Conservation (phyloP, 2,329 filamentous ascomycete genomes). For the Pseudofabraea citricarpa region DNA sequence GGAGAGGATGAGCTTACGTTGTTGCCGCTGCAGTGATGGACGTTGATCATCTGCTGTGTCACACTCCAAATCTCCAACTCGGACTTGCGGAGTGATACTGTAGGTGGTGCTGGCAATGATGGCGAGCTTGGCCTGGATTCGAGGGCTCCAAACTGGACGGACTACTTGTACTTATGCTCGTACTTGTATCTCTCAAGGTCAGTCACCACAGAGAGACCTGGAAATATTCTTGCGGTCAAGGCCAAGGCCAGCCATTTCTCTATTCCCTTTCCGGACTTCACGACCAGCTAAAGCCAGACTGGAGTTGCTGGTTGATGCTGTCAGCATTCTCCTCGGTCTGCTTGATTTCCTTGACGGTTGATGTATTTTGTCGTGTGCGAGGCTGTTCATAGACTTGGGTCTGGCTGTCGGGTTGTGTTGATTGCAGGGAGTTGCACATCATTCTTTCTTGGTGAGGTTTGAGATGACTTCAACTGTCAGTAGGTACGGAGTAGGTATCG, state of each 20-base stretch:
- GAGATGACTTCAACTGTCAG: too few relatives aligned
- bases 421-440: conserved; percentile 4
- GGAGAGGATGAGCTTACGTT: conserved; percentile 70
- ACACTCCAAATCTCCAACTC: conserved; percentile 74
- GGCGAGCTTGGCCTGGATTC: conserved; percentile 91
- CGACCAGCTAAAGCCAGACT: conserved; percentile 57
- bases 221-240: too few relatives aligned
- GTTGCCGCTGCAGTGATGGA: conserved; percentile 98
- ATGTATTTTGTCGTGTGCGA: conserved; percentile 26
- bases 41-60: conserved; percentile 87
- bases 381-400: conserved; percentile 1
- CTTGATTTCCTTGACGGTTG: conserved; percentile 63
- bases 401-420: conserved; percentile 12
- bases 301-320: too few relatives aligned
- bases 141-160: too few relatives aligned
- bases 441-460: too few relatives aligned
- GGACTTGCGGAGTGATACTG: conserved; percentile 52
- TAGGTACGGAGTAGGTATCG: too few relatives aligned
- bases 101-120: conserved; percentile 88
- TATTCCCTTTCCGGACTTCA: conserved; percentile 60
- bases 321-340: conserved; percentile 81
- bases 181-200: too few relatives aligned
- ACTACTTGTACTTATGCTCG: too few relatives aligned
- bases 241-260: too few relatives aligned
- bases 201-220: too few relatives aligned